Evolutionary conservation across 768 basidiomycete genomes (phyloP), one percentile per base, ranked within the genome.

Genomic region (Austroboletus eburneus): DNA sequence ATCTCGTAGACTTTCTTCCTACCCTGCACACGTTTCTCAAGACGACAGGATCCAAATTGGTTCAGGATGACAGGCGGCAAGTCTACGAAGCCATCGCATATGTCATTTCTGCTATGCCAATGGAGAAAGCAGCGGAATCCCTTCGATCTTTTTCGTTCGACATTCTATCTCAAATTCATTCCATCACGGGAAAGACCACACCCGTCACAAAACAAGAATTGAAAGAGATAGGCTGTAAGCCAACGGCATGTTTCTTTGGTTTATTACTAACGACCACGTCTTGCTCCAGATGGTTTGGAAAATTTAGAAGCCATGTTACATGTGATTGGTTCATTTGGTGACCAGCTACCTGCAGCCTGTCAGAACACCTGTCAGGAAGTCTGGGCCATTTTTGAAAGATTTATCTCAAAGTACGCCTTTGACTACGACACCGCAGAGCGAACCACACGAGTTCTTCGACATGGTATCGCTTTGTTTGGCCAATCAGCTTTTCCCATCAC

Each of bases 41-140:
- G 34, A 81, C 85, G 4, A 83, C 85, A 13, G 93, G 91, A 33
- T 63, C 77, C 6, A 91, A 88, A 61, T 73, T 99, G 34, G 69
- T 72, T 10, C 91, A 91, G 63, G 89, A 93, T 35, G 96, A 98
- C 65, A 80, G 83, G 57, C 78, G 89, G 39, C 88, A 94, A 65
- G 86, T 99, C 16, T 92, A 94, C 58, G 93, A 96, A 62, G 96
- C 94, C 13, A 93, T 98, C 55, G 93, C 91, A 5, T 83, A 89
- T 67, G 90, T 99, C 45, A 94, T 99, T 46, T 88, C 87, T 39
- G 87, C 85, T 1, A 97, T 98, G 93, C 82, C 88, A 2, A 87
- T 94, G 76, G 80, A 83, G 43, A 80, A 83, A 50, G 91, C 91
- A 10, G 90, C 93, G 0, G 80, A 83, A 55, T 91, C 90, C 2